A percentile compares a stretch with the other conserved stretches of the same genome.
Evolutionary conservation across 2,329 filamentous ascomycete species (phyloP).

Genomic region (Didymella pinodella): DNA sequence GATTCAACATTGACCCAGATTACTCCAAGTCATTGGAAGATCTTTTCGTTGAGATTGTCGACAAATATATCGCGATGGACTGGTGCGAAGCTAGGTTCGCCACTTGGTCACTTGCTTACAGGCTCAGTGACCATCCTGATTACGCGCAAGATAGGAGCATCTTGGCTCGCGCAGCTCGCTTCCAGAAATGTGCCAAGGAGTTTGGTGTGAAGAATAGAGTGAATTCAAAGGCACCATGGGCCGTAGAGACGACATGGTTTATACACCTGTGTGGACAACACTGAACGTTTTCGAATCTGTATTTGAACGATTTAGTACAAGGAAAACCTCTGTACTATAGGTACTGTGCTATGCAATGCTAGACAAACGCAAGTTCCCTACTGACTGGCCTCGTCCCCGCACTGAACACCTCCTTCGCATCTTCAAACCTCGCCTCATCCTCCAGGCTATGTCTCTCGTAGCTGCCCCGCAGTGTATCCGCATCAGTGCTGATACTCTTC

Average conservation of each 20-base stretch:
- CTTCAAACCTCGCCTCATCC: conserved; percentile 15
- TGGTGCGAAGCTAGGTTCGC: neutral
- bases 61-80: neutral
- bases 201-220: too few species aligned
- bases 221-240: too few species aligned
- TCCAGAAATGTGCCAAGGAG: too few species aligned
- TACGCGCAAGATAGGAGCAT: neutral
- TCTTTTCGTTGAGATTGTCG: neutral
- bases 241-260: too few species aligned
- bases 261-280: too few species aligned
- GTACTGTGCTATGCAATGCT: neutral
- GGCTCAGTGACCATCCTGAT: neutral
- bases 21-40: neutral
- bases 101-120: too few species aligned
- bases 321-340: too few species aligned
- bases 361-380: conserved; percentile 5
- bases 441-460: conserved; percentile 10
- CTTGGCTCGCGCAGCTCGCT: too few species aligned
- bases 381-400: conserved; percentile 1
- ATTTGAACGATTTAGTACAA: too few species aligned
- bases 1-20: neutral
- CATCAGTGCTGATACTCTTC: conserved; percentile 8
- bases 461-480: conserved; percentile 10
- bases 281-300: too few species aligned
- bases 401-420: conserved; percentile 11